phyloP scores from a whole-genome alignment of 371 early-diverging fungal genomes.

The Saksenaea oblongispora region DNA sequence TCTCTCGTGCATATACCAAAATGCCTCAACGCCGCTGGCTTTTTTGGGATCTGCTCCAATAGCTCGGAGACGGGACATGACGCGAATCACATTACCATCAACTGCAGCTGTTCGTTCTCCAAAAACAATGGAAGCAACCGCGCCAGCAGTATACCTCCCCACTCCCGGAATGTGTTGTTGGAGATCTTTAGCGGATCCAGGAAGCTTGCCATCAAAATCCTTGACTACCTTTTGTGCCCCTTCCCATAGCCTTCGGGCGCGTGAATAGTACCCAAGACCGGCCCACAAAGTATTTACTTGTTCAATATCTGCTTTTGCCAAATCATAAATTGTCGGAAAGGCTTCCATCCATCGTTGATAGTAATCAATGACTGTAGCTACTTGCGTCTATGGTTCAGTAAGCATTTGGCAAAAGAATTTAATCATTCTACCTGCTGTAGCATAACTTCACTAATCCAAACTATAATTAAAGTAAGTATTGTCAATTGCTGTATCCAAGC shows the following conservation, averaged over 20 bases:
- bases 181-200: slow-evolving; percentile 56
- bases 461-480: slow-evolving; percentile 19
- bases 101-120: slow-evolving; percentile 65
- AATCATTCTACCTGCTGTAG: slow-evolving; percentile 62
- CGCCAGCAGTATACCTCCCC: slow-evolving; percentile 69
- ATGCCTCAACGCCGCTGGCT: slow-evolving; percentile 53
- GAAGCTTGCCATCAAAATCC: slow-evolving; percentile 59
- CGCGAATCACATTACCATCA: slow-evolving; percentile 85
- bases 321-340: slow-evolving; percentile 73
- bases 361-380: slow-evolving; percentile 74
- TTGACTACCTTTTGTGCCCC: slow-evolving; percentile 68
- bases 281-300: slow-evolving; percentile 77
- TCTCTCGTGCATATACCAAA: slow-evolving; percentile 49
- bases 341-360: slow-evolving; percentile 75
- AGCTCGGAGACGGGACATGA: slow-evolving; percentile 68
- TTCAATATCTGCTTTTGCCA: slow-evolving; percentile 72
- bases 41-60: slow-evolving; percentile 75
- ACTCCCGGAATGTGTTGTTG: slow-evolving; percentile 74
- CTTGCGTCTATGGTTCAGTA: slow-evolving; percentile 56
- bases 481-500: not conserved
- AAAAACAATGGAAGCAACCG: slow-evolving; percentile 78
- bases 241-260: slow-evolving; percentile 73
- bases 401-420: not conserved
- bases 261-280: slow-evolving; percentile 83
- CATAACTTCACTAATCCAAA: slow-evolving; percentile 89